Evolutionary conservation across 805 yeast genomes (phyloP).

Genomic region (Yarrowia divulgata): DNA sequence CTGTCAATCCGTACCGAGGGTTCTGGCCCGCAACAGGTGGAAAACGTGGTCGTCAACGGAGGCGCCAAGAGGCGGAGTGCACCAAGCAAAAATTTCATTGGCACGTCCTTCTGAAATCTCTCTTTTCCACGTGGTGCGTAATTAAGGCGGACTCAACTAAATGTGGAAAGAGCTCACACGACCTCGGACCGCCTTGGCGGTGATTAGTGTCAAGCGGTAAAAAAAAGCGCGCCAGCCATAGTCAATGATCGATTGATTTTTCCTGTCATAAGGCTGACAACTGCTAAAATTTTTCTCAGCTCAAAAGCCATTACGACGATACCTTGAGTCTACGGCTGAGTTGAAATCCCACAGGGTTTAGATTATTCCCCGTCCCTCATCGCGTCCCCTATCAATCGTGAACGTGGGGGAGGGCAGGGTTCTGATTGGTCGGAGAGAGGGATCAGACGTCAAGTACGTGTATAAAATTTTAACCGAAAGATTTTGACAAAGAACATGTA

Average conservation of each 20-base stretch:
- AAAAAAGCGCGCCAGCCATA: background rate
- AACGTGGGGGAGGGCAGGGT: constrained; percentile 23
- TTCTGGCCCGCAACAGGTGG: background rate
- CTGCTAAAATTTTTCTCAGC: constrained; percentile 9
- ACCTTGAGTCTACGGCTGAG: constrained; percentile 18
- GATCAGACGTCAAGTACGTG: constrained; percentile 25
- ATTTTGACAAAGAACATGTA: background rate
- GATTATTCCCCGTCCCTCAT: constrained; percentile 17
- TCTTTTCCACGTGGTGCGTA: constrained; percentile 14
- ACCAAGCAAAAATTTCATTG: background rate
- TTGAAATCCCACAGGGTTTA: background rate
- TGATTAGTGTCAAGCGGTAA: background rate
- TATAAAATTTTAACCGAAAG: constrained; percentile 33
- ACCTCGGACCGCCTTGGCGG: constrained; percentile 19
- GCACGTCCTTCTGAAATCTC: background rate
- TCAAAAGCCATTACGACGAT: background rate
- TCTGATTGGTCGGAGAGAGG: constrained; percentile 8
- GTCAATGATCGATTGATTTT: constrained; percentile 25
- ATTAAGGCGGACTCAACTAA: constrained; percentile 5
- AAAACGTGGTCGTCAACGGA: background rate
- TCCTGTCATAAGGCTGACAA: constrained; percentile 9
- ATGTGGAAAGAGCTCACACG: constrained; percentile 20
- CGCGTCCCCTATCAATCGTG: constrained; percentile 33
- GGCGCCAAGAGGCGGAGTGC: constrained; percentile 15
- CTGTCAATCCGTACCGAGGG: constrained; percentile 12